A percentile compares a stretch with the other conserved stretches of the same genome.
phyloP scores from a whole-genome alignment of 371 early-diverging fungal genomes.

The Mucor piriformis region DNA sequence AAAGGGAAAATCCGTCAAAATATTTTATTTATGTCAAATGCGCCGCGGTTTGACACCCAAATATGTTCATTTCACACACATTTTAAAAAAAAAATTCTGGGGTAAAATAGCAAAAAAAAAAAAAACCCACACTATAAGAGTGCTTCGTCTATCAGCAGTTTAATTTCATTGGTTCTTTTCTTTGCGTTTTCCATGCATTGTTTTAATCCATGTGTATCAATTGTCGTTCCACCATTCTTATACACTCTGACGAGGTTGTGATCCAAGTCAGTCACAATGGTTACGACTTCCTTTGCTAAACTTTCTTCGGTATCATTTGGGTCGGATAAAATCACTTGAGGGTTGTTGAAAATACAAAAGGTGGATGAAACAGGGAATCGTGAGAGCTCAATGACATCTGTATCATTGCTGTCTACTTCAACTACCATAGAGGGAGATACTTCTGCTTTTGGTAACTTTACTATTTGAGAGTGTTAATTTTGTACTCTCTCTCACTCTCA shows the following conservation, averaged over 20 bases:
- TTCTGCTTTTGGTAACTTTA: conserved; percentile 65
- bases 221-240: conserved; percentile 58
- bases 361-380: conserved; percentile 67
- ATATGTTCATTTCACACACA: conserved; percentile 17
- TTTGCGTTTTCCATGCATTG: conserved; percentile 50
- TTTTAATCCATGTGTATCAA: conserved; percentile 38
- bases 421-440: conserved; percentile 62
- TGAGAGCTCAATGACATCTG: conserved; percentile 49
- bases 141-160: conserved; percentile 19
- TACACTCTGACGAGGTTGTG: conserved; percentile 54
- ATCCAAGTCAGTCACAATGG: conserved; percentile 65
- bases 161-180: conserved; percentile 47
- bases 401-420: conserved; percentile 58
- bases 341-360: conserved; percentile 69
- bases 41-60: conserved; percentile 22
- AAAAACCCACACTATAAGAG: conserved; percentile 10
- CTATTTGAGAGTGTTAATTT: conserved; percentile 39
- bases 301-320: conserved; percentile 78
- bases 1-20: background rate
- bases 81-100: background rate
- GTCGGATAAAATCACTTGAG: conserved; percentile 65
- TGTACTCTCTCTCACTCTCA: background rate
- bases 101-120: conserved; percentile 3
- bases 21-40: conserved; percentile 14
- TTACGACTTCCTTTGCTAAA: conserved; percentile 58